Evolutionary conservation across 2,329 filamentous ascomycete species (phyloP).

Genomic region (Nannizziopsis arthrosporioides): DNA sequence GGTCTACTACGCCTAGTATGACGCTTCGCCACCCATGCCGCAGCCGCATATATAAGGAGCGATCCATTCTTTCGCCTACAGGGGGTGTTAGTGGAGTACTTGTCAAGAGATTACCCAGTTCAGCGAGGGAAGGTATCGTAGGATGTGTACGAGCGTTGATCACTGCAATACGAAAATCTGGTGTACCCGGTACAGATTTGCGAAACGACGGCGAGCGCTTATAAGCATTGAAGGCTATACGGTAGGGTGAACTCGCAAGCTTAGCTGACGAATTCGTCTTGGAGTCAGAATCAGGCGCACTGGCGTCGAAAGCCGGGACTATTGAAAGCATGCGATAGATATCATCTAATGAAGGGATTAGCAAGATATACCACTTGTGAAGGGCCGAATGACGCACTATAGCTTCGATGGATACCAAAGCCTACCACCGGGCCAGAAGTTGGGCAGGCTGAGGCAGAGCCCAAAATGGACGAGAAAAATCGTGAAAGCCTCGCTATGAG

Average conservation of each 20-base stretch:
- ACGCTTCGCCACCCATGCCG: slow-evolving; percentile 78
- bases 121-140: slow-evolving; percentile 57
- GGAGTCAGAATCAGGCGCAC: slow-evolving; percentile 22
- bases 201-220: slow-evolving; percentile 60
- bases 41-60: slow-evolving; percentile 59
- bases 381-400: slow-evolving; percentile 28
- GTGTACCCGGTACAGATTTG: slow-evolving; percentile 64
- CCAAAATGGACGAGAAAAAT: slow-evolving; percentile 27
- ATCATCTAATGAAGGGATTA: slow-evolving; percentile 45
- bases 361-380: neutral
- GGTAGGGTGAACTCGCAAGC: slow-evolving; percentile 41
- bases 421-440: slow-evolving; percentile 40
- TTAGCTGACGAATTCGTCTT: slow-evolving; percentile 14
- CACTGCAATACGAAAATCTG: slow-evolving; percentile 77
- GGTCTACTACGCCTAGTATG: slow-evolving; percentile 76
- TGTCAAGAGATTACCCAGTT: slow-evolving; percentile 60
- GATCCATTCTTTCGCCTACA: slow-evolving; percentile 36
- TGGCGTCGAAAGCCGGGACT: slow-evolving; percentile 58
- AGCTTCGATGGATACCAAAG: slow-evolving; percentile 44
- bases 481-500: slow-evolving; percentile 23
- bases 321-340: slow-evolving; percentile 68
- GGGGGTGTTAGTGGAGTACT: slow-evolving; percentile 60
- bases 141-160: slow-evolving; percentile 59
- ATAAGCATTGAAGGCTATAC: slow-evolving; percentile 70
- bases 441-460: slow-evolving; percentile 18